Conservation (phyloP, 2,329 filamentous ascomycete species). For the Malbranchea zuffiana region DNA sequence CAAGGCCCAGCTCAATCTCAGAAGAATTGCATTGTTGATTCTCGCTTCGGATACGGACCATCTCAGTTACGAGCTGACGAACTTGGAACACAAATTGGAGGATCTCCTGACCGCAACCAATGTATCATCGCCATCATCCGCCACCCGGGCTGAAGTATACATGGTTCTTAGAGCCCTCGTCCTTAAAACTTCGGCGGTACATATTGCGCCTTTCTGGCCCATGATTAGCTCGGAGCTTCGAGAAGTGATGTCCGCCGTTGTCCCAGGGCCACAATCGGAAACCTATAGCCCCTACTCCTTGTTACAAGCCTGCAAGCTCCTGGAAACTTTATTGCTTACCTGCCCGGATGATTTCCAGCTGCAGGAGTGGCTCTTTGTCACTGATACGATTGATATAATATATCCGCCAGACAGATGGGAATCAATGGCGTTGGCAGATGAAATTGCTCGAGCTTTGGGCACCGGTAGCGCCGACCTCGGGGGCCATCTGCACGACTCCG, state of each 20-base stretch:
- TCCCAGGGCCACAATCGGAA: conserved; percentile 58
- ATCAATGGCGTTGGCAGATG: conserved; percentile 68
- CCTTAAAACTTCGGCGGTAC: conserved; percentile 65
- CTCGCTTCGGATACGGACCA: conserved; percentile 67
- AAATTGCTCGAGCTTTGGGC: conserved; percentile 66
- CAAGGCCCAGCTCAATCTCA: conserved; percentile 79
- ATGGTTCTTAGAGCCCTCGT: conserved; percentile 74
- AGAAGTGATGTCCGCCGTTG: conserved; percentile 62
- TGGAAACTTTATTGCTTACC: conserved; percentile 76
- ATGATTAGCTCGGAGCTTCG: conserved; percentile 79
- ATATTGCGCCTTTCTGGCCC: conserved; percentile 80
- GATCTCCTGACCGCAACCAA: conserved; percentile 75
- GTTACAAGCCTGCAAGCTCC: conserved; percentile 84
- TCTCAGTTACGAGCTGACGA: conserved; percentile 63
- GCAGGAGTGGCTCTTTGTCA: conserved; percentile 96
- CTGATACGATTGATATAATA: conserved; percentile 91
- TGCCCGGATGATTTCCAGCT: conserved; percentile 94
- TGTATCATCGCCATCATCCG: conserved; percentile 83
- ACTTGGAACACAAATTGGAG: conserved; percentile 69
- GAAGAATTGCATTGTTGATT: conserved; percentile 68
- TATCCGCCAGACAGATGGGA: conserved; percentile 63
- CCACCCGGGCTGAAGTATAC: conserved; percentile 78
- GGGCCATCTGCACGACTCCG: conserved; percentile 15
- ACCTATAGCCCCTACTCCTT: conserved; percentile 67
- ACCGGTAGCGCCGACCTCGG: conserved; percentile 24